A percentile compares a stretch with the other conserved stretches of the same genome.
Conservation (phyloP, 495 filamentous ascomycete genomes). For the Neurospora tetraspora region DNA sequence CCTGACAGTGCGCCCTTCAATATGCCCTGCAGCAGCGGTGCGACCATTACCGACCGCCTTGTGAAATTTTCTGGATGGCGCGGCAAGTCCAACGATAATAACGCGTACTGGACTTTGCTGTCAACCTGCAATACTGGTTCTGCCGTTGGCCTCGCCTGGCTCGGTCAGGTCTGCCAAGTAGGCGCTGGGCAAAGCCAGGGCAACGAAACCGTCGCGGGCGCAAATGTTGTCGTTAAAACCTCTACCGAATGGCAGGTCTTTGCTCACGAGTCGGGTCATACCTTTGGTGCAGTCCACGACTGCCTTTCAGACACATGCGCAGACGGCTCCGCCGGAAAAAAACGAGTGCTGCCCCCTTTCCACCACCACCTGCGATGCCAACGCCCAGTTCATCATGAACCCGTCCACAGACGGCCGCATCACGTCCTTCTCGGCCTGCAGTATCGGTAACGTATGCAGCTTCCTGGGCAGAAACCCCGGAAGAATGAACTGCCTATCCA, state of each 20-base stretch:
- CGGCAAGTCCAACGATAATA: constrained; percentile 55
- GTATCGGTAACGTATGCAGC: constrained; percentile 91
- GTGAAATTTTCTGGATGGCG: constrained; percentile 88
- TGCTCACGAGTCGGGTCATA: constrained; percentile 92
- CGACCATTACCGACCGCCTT: constrained; percentile 67
- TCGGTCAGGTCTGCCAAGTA: constrained; percentile 73
- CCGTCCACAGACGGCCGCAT: constrained; percentile 68
- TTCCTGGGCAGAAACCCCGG: constrained; percentile 73
- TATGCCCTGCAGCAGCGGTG: constrained; percentile 48
- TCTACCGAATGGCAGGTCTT: constrained; percentile 90
- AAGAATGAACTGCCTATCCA: constrained; percentile 62
- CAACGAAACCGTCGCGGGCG: constrained; percentile 62
- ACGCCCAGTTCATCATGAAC: constrained; percentile 84
- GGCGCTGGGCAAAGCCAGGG: constrained; percentile 35
- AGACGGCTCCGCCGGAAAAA: constrained; percentile 43
- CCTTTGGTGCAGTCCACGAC: constrained; percentile 93
- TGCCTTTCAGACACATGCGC: constrained; percentile 61
- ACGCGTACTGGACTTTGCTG: constrained; percentile 90
- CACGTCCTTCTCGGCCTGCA: constrained; percentile 74
- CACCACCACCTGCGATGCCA: constrained; percentile 60
- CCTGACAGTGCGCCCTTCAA: constrained; percentile 71
- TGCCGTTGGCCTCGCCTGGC: constrained; percentile 91
- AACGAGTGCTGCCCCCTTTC: constrained; percentile 86
- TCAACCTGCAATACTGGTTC: constrained; percentile 73
- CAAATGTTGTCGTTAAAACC: constrained; percentile 85